Conservation (phyloP, 2,329 filamentous ascomycete genomes). For the Aspergillus sp. region DNA sequence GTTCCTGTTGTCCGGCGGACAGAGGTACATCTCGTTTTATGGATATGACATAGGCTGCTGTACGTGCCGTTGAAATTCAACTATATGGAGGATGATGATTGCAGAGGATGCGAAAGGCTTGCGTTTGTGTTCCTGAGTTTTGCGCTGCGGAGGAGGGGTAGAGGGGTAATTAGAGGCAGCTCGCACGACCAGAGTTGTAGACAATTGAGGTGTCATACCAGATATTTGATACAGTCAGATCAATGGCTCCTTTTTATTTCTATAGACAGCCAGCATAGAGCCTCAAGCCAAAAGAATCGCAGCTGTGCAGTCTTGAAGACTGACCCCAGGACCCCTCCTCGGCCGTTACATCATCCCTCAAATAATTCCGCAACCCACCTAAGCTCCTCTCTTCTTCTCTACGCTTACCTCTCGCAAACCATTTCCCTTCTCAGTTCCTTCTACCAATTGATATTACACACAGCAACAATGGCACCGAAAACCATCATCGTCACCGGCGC, state of each 20-base stretch:
- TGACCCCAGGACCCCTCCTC: background rate
- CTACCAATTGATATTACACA: background rate
- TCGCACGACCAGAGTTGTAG: background rate
- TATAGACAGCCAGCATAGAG: background rate
- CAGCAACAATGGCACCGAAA: constrained; percentile 57
- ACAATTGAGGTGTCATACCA: background rate
- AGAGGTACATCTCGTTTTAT: background rate
- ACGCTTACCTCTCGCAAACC: background rate
- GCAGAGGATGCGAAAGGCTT: background rate
- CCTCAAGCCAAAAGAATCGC: background rate
- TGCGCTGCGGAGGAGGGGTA: background rate
- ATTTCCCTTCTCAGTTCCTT: background rate
- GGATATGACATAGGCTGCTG: background rate
- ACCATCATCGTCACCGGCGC: constrained; percentile 73
- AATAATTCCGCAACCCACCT: background rate
- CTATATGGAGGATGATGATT: background rate
- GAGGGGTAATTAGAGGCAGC: background rate
- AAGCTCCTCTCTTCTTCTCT: background rate
- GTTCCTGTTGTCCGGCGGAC: background rate
- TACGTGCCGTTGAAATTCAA: background rate
- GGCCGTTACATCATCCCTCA: constrained; percentile 1
- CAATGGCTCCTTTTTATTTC: background rate
- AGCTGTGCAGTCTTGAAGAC: background rate
- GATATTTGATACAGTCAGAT: background rate
- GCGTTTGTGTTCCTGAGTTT: background rate